phyloP scores from a whole-genome alignment of 2,329 filamentous ascomycete genomes.

The Dothideomycetidae sp. region DNA sequence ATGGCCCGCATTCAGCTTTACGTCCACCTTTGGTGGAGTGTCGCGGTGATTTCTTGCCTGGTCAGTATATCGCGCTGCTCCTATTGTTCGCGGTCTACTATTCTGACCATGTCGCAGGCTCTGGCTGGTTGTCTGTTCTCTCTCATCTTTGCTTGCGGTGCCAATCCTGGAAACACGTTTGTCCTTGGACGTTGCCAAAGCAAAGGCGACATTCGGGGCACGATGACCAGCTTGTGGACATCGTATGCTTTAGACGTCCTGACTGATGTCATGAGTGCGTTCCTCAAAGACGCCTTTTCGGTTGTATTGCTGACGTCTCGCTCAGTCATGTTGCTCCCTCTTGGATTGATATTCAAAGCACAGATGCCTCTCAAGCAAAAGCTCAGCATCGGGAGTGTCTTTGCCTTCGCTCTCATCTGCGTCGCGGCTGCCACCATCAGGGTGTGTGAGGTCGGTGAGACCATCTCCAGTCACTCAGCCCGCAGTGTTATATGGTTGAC shows the following conservation, averaged over 20 bases:
- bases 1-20: constrained; percentile 2
- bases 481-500: constrained; percentile 5
- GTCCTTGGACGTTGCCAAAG: constrained; percentile 6
- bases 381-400: constrained; percentile 5
- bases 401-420: constrained; percentile 3
- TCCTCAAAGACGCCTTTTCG: background rate
- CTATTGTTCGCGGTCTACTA: no score
- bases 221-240: constrained; percentile 1
- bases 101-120: no score
- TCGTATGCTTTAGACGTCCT: constrained; percentile 3
- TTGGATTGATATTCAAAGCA: constrained; percentile 2
- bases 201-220: background rate
- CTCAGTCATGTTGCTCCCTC: constrained; percentile 7
- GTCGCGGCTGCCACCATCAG: constrained; percentile 5
- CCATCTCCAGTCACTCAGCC: constrained; percentile 1
- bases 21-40: constrained; percentile 2
- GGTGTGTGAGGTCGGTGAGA: constrained; percentile 4
- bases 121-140: no score
- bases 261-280: constrained; percentile 5
- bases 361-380: constrained; percentile 6
- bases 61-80: no score
- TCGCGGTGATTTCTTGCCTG: background rate
- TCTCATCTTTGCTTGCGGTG: no score
- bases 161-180: no score
- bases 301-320: background rate